Percentiles rank a stretch among this genome's conserved stretches.
Evolutionary conservation across 257 asterid genomes (phyloP).

Genomic region (Orobanche coerulescens): DNA sequence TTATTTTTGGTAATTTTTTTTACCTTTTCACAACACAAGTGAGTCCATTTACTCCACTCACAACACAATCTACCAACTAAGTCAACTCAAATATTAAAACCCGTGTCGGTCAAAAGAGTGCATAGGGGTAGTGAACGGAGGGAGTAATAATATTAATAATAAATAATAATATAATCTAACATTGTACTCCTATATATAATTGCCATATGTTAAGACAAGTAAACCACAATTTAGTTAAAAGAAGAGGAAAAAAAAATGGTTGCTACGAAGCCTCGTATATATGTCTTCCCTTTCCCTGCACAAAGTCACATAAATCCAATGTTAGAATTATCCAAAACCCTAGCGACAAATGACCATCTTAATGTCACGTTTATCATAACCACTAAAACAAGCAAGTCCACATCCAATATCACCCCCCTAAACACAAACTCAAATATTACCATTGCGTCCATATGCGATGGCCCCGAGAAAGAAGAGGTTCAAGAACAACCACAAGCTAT

Average conservation of each 20-base stretch:
- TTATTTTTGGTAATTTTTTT: no score
- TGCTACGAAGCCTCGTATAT: conserved; percentile 19
- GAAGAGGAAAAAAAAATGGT: background rate
- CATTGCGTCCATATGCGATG: conserved; percentile 26
- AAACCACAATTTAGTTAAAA: background rate
- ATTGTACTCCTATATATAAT: no score
- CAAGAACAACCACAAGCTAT: background rate
- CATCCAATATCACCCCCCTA: background rate
- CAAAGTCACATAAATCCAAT: conserved; percentile 55
- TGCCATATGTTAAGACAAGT: background rate
- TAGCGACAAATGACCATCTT: conserved; percentile 29
- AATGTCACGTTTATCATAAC: conserved; percentile 31
- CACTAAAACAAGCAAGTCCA: conserved; percentile 2
- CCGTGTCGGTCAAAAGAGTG: no score
- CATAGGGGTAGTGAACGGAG: no score
- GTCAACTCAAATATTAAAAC: no score
- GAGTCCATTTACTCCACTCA: no score
- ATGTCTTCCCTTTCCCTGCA: conserved; percentile 37
- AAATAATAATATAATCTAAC: no score
- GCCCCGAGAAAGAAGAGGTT: conserved; percentile 2
- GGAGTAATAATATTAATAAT: no score
- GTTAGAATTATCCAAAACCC: conserved; percentile 39
- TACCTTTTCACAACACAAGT: no score
- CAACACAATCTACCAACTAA: no score
- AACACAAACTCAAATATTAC: conserved; percentile 17